Base-by-base conservation (phyloP, 1,284 basidiomycete genomes). In the Gomphus bonarii region DNA sequence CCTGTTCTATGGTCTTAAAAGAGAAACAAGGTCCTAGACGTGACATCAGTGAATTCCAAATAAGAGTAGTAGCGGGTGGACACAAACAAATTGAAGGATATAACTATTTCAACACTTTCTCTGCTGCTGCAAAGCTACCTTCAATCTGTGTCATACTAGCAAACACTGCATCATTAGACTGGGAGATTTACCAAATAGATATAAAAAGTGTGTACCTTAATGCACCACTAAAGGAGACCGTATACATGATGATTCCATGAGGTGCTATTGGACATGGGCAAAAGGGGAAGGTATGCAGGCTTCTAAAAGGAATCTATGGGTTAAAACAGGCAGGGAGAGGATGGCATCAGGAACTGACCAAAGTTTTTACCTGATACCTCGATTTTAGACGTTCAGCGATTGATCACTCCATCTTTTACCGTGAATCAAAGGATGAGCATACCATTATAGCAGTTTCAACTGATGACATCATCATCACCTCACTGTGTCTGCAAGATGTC, bases 71-170 rank as follows among this genome's bases (percentile, higher is more conserved):
- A 1, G 70, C 66, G 1, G 62, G 68, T 44, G 72, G 72, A 2
- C 75, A 70, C 61, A 62, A 59, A 58, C 69, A 70, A 48, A 54
- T 50, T 0, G 61, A 61, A 1, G 66, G 64, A 0, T 59, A 63
- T 22, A 63, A 69, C 40, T 72, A 63, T 36, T 64, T 63, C 4
- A 65, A 72, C 5, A 74, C 70, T 0, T 74, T 66, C 58, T 63
- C 73, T 0, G 70, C 73, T 0, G 70, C 72, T 7, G 65, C 62
- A 0, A 63, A 67, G 8, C 65, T 2, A 33, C 31, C 31, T 5
- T 33, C 31, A 33, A 33, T 33, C n/a, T n/a, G 31, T 33, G 31
- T 33, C 31, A 33, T 33, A 33, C 31, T 33, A 33, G 31, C 31
- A 33, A 33, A 33, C 31, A 33, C 10, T 33, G 31, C 31, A 33